These are phyloP conservation scores for Nemania abortiva DNA, from an alignment of 2,329 filamentous ascomycete genomes.

Conservation along the genomic window DNA sequence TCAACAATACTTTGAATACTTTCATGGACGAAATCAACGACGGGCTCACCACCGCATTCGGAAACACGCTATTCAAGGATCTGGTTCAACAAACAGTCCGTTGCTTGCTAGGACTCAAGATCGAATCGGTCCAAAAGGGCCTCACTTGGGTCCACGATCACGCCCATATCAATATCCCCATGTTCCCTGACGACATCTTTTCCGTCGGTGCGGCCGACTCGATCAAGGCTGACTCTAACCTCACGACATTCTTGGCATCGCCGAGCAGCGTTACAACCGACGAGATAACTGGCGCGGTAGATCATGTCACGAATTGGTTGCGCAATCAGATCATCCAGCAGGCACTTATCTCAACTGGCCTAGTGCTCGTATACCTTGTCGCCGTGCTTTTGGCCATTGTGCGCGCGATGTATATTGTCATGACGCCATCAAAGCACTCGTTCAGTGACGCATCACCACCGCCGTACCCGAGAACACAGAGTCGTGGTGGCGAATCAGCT, in stretches of 20 bases:
- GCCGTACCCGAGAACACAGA: neutral
- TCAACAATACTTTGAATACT: constrained; percentile 86
- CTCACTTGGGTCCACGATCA: constrained; percentile 95
- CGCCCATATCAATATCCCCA: constrained; percentile 83
- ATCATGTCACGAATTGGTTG: constrained; percentile 76
- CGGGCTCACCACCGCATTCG: constrained; percentile 81
- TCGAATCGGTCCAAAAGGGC: constrained; percentile 84
- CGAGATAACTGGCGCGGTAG: constrained; percentile 82
- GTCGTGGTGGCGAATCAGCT: constrained; percentile 7
- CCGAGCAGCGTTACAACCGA: constrained; percentile 80
- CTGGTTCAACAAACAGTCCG: constrained; percentile 84
- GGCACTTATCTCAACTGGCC: constrained; percentile 79
- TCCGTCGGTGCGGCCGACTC: constrained; percentile 78
- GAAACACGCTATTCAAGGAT: constrained; percentile 81
- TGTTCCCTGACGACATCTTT: constrained; percentile 83
- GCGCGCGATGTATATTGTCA: constrained; percentile 61
- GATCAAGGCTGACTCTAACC: constrained; percentile 67
- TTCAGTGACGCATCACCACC: constrained; percentile 23
- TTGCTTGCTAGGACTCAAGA: constrained; percentile 89
- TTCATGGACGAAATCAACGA: constrained; percentile 83
- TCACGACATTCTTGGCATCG: constrained; percentile 80
- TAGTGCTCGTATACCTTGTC: constrained; percentile 82
- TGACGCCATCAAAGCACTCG: constrained; percentile 35
- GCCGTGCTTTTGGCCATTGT: constrained; percentile 80
- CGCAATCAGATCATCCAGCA: constrained; percentile 77